Conservation (phyloP, 169 alveolate genomes). For the Cyclospora cayetanensis region DNA sequence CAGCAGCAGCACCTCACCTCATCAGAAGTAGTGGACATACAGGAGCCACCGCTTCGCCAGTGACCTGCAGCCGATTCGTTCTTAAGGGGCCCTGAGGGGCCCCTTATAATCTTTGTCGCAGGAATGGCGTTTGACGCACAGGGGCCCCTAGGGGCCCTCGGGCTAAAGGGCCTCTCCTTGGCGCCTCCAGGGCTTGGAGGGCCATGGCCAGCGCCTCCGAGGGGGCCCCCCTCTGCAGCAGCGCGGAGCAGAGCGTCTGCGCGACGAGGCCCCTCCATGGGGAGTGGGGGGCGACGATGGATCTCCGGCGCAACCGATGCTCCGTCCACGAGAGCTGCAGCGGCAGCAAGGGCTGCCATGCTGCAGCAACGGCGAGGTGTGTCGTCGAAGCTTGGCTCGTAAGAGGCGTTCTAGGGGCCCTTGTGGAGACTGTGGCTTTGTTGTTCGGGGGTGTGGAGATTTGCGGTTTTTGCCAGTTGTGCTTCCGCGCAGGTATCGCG, state of each 20-base stretch:
- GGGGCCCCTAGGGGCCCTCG: not conserved
- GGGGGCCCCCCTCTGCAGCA: constrained; percentile 44
- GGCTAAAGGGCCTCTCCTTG: not conserved
- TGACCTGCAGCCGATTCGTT: too few relatives aligned
- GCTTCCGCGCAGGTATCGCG: not conserved
- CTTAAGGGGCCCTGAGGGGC: not conserved
- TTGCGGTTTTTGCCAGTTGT: not conserved
- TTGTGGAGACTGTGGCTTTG: not conserved
- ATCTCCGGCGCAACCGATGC: not conserved
- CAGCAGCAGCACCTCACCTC: constrained; percentile 26
- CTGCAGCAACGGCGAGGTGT: constrained; percentile 18
- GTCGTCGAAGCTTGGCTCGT: not conserved
- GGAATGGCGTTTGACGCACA: constrained; percentile 14
- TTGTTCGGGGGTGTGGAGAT: not conserved
- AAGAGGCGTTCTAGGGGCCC: not conserved
- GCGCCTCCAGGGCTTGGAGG: not conserved
- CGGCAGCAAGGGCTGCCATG: constrained; percentile 36
- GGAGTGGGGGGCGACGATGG: not conserved
- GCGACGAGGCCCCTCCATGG: not conserved
- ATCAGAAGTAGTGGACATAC: too few relatives aligned
- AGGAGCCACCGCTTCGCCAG: too few relatives aligned
- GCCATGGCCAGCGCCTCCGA: not conserved
- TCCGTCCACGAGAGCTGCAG: constrained; percentile 13
- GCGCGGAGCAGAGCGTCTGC: not conserved
- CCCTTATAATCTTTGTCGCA: not conserved